These are phyloP conservation scores for Cryomyces antarcticus DNA, from an alignment of 495 filamentous ascomycete genomes.

Conservation along the genomic window DNA sequence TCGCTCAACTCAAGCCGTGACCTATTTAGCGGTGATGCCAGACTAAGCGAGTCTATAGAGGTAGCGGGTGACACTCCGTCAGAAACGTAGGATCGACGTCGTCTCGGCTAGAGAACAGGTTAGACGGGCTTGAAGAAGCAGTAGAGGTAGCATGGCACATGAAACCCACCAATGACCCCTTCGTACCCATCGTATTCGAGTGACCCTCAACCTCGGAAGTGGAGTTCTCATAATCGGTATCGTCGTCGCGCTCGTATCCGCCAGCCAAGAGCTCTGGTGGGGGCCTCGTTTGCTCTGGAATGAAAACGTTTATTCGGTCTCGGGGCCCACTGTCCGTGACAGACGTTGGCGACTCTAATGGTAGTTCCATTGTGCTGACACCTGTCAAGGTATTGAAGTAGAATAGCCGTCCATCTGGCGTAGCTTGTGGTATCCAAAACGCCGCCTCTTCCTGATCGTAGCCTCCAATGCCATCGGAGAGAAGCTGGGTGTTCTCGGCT, in stretches of 20 bases:
- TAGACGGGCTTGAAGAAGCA: neutral
- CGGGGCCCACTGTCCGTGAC: conserved; percentile 65
- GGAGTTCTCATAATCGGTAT: conserved; percentile 63
- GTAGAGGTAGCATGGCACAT: neutral
- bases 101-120: conserved; percentile 20
- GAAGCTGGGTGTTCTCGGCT: conserved; percentile 35
- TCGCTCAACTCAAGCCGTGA: conserved; percentile 14
- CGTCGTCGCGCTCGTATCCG: conserved; percentile 41
- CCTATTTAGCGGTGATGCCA: conserved; percentile 26
- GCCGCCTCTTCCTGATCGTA: conserved; percentile 71
- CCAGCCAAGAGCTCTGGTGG: conserved; percentile 84
- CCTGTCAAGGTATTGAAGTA: conserved; percentile 96
- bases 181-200: conserved; percentile 38
- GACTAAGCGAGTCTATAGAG: conserved; percentile 75
- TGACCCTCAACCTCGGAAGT: conserved; percentile 71
- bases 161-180: conserved; percentile 33
- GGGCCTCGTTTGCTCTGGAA: conserved; percentile 76
- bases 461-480: conserved; percentile 45
- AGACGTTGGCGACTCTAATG: conserved; percentile 72
- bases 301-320: conserved; percentile 68
- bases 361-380: conserved; percentile 79
- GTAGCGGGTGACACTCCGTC: conserved; percentile 73
- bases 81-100: conserved; percentile 41
- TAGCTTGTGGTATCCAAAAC: conserved; percentile 97
- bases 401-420: conserved; percentile 79